Conservation (phyloP, 495 filamentous ascomycete genomes). For the Podospora anserina region DNA sequence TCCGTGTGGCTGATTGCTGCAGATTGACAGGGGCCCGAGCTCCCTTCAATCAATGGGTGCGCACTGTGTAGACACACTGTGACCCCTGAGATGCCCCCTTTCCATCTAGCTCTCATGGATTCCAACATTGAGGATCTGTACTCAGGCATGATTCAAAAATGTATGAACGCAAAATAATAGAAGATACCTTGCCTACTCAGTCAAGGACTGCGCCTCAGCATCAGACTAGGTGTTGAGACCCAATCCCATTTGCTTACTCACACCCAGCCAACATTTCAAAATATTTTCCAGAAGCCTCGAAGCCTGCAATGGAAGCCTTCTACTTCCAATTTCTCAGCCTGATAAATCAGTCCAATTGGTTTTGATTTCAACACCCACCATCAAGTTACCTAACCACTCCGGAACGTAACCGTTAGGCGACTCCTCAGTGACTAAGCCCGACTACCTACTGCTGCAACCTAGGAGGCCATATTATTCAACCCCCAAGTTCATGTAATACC, state of each 20-base stretch:
- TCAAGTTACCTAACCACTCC: not conserved
- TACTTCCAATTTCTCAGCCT: not conserved
- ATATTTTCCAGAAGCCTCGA: not conserved
- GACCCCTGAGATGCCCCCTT: not conserved
- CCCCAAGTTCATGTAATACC: not conserved
- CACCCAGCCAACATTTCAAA: not conserved
- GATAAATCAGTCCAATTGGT: not conserved
- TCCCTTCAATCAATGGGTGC: not conserved
- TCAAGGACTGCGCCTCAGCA: too few species aligned
- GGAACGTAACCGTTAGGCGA: not conserved
- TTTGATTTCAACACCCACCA: not conserved
- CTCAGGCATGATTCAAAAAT: not conserved
- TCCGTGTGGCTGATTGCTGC: conserved; percentile 7
- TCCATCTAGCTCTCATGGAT: too few species aligned
- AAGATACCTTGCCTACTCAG: too few species aligned
- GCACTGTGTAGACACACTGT: not conserved
- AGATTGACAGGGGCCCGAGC: conserved; percentile 13
- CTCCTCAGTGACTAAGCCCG: not conserved
- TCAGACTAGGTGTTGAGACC: not conserved
- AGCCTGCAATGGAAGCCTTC: too few species aligned
- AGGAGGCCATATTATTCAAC: not conserved
- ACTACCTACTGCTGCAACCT: not conserved
- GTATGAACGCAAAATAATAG: too few species aligned
- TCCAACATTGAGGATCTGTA: too few species aligned
- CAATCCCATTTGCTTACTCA: not conserved